These are phyloP conservation scores for Aspergillus versicolor DNA, from an alignment of 2,329 filamentous ascomycete species.

Conservation along the genomic window DNA sequence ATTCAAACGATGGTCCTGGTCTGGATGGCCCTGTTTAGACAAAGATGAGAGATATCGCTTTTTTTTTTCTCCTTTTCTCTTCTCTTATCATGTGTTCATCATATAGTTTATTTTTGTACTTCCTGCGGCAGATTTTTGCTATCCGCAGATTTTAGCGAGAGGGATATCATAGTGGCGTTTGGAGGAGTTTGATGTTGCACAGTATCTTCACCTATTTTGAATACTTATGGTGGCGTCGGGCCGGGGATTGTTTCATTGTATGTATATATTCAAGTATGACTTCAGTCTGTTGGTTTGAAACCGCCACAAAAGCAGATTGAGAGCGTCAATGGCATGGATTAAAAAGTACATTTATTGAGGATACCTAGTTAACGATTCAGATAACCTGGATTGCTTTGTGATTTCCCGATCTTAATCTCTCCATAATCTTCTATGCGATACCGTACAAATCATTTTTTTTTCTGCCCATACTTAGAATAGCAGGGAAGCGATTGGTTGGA, in stretches of 20 bases:
- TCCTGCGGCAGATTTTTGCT: not conserved
- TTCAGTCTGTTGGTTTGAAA: not conserved
- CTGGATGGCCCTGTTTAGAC: constrained; percentile 17
- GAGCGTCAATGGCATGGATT: not conserved
- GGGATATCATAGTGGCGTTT: constrained; percentile 12
- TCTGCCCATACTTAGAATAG: not conserved
- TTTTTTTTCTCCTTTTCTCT: not conserved
- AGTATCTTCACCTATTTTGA: not conserved
- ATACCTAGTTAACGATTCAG: not conserved
- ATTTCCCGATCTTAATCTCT: not conserved
- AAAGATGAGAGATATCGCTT: constrained; percentile 9
- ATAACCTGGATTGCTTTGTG: not conserved
- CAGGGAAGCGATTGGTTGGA: not conserved
- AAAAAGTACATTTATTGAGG: not conserved
- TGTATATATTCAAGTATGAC: not conserved
- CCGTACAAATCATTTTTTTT: too few relatives aligned
- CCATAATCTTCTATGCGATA: not conserved
- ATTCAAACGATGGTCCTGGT: constrained; percentile 20
- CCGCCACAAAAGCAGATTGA: not conserved
- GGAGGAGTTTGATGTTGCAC: not conserved
- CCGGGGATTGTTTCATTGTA: constrained; percentile 4
- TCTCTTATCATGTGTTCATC: constrained; percentile 18
- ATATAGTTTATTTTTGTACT: constrained; percentile 4
- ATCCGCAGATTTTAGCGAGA: constrained; percentile 11
- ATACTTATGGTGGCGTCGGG: not conserved